These are phyloP conservation scores for Exophiala alcalophila DNA, from an alignment of 2,329 filamentous ascomycete genomes.

Conservation along the genomic window DNA sequence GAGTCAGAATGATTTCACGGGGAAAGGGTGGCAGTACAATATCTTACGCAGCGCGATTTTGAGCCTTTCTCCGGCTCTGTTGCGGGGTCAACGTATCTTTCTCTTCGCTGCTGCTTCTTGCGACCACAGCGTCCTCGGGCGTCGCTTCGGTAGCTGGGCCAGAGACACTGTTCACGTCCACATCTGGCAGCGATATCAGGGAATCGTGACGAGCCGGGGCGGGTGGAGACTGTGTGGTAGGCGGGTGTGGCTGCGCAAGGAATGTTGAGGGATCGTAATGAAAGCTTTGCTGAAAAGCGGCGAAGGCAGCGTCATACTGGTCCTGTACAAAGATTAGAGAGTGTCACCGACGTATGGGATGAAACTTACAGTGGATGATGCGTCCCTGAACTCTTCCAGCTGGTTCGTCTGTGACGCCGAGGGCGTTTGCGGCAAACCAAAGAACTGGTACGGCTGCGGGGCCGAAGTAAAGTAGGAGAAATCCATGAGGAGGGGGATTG, in stretches of 20 bases:
- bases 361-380: conserved; percentile 40
- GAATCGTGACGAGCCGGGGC: conserved; percentile 37
- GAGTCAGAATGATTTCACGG: conserved; percentile 6
- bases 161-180: conserved; percentile 32
- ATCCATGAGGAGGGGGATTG: conserved; percentile 47
- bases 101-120: conserved; percentile 51
- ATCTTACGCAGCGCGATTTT: conserved; percentile 69
- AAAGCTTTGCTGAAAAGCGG: conserved; percentile 40
- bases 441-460: conserved; percentile 46
- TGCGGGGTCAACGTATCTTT: conserved; percentile 54
- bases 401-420: conserved; percentile 37
- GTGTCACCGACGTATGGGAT: conserved; percentile 22
- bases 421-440: conserved; percentile 44
- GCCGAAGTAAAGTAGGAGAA: conserved; percentile 53
- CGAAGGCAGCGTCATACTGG: conserved; percentile 38
- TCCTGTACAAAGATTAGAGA: conserved; percentile 27
- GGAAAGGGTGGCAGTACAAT: too few species aligned
- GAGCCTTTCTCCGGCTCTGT: conserved; percentile 63
- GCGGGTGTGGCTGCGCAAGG: conserved; percentile 30
- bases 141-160: conserved; percentile 31
- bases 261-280: conserved; percentile 37
- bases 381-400: conserved; percentile 48
- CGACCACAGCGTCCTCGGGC: conserved; percentile 34
- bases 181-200: conserved; percentile 33
- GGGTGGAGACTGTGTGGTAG: conserved; percentile 29